Conservation (phyloP, 2,329 filamentous ascomycete genomes). For the Fusarium sp. region DNA sequence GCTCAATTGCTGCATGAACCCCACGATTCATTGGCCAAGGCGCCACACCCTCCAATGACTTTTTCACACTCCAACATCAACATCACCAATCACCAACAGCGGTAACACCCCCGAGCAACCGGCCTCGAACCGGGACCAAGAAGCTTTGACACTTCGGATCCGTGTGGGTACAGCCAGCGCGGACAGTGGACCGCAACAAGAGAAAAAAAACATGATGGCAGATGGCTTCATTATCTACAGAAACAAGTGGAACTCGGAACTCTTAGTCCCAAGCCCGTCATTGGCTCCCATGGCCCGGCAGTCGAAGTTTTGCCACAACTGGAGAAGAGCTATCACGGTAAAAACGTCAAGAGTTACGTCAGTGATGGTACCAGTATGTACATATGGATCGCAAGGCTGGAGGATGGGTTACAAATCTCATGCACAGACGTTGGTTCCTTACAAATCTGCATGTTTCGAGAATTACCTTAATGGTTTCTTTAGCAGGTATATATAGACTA, state of each 20-base stretch:
- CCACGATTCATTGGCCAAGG: not conserved
- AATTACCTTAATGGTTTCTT: not conserved
- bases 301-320: conserved; percentile 7
- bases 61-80: not conserved
- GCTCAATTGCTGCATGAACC: not conserved
- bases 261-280: conserved; percentile 23
- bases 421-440: conserved; percentile 17
- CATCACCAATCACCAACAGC: not conserved
- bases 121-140: not conserved
- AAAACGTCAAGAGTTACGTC: conserved; percentile 31
- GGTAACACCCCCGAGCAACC: not conserved
- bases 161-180: not conserved
- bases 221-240: conserved; percentile 5
- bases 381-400: not conserved
- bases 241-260: conserved; percentile 11
- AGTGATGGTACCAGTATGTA: not conserved
- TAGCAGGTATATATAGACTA: conserved; percentile 6
- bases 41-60: not conserved
- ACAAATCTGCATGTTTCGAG: conserved; percentile 16
- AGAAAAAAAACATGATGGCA: conserved; percentile 4
- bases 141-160: conserved; percentile 24
- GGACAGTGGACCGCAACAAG: not conserved
- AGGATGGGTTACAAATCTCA: conserved; percentile 24
- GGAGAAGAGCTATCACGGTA: not conserved
- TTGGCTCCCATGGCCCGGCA: conserved; percentile 14